Base-by-base conservation (phyloP, 2,329 filamentous ascomycete species). In the Ophiosphaerella narmari region DNA sequence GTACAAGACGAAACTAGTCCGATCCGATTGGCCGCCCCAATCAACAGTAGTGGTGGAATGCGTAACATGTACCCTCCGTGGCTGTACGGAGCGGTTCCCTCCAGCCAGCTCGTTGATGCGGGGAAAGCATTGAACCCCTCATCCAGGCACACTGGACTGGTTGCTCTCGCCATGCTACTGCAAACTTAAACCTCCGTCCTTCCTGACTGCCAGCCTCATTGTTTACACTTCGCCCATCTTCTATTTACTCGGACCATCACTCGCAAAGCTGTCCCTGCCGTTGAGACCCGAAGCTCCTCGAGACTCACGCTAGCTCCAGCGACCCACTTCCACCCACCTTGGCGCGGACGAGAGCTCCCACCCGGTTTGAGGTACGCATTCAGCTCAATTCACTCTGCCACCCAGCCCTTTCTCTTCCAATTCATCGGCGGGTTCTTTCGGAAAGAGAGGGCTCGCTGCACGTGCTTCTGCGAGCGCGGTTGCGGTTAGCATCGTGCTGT, bases 51-150 rank as follows among this genome's bases (percentile, higher is more conserved):
- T 13, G 8, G 34, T 32, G 34, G n/a, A 39, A 42, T 21, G 31
- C 39, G 41, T 41, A 43, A 37, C 36, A 47, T 40, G 32, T 16
- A 3, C 39, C 36, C 40, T 54, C 58, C 59, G 57, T 57, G 56
- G 50, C 54, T 57, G 43, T 26, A 42, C 37, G 41, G 48, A 38
- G 39, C 34, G 13, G 37, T 49, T 50, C 37, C 44, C 40, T 24
- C 39, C 42, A 42, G 55, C 52, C 53, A 62, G 54, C 52, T 54
- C 50, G 59, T 52, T 48, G 50, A 62, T 62, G 62, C 62, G 61
- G 60, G 61, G 58, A 57, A 61, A 55, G 54, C 36, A 46, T 51
- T 53, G 40, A 50, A 57, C 62, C 62, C 62, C 62, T 63, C 60
- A 51, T 55, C 39, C 48, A 60, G 60, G 54, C 48, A 55, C 53